These are phyloP conservation scores for Fusarium multiceps DNA, from an alignment of 2,329 filamentous ascomycete genomes.

Conservation along the genomic window DNA sequence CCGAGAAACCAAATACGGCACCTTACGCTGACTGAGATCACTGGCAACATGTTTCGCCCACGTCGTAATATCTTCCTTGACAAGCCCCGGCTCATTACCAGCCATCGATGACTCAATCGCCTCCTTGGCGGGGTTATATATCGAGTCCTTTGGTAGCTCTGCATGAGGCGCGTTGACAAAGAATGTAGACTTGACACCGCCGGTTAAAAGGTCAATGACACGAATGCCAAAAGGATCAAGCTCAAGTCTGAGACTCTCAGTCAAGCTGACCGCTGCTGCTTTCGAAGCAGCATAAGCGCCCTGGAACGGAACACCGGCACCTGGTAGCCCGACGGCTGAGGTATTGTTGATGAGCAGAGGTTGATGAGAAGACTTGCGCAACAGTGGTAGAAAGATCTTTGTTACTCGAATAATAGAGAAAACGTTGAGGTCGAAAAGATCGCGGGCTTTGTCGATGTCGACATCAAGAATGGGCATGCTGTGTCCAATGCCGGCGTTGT, in stretches of 20 bases:
- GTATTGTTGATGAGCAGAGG: constrained; percentile 41
- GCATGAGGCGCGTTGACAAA: constrained; percentile 9
- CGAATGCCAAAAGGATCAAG: constrained; percentile 45
- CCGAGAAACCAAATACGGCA: constrained; percentile 20
- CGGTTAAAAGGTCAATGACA: constrained; percentile 43
- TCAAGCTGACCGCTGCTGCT: constrained; percentile 39
- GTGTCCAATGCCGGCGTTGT: constrained; percentile 46
- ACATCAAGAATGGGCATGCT: constrained; percentile 42
- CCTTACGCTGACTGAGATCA: constrained; percentile 33
- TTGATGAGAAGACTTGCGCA: constrained; percentile 26
- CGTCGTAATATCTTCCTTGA: not conserved
- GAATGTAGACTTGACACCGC: constrained; percentile 39
- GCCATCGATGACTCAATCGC: constrained; percentile 25
- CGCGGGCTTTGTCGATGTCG: constrained; percentile 28
- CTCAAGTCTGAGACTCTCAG: constrained; percentile 44
- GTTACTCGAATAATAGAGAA: constrained; percentile 42
- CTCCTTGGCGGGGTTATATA: constrained; percentile 34
- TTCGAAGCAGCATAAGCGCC: constrained; percentile 47
- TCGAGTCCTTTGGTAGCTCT: constrained; percentile 14
- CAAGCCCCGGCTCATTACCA: not conserved
- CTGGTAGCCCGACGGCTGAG: constrained; percentile 9
- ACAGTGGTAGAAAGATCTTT: constrained; percentile 38
- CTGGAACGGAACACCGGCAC: constrained; percentile 37
- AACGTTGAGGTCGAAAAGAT: constrained; percentile 45
- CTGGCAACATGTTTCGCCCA: constrained; percentile 36